phyloP scores from a whole-genome alignment of 1,284 basidiomycete species.

The Malassezia obtusa region DNA sequence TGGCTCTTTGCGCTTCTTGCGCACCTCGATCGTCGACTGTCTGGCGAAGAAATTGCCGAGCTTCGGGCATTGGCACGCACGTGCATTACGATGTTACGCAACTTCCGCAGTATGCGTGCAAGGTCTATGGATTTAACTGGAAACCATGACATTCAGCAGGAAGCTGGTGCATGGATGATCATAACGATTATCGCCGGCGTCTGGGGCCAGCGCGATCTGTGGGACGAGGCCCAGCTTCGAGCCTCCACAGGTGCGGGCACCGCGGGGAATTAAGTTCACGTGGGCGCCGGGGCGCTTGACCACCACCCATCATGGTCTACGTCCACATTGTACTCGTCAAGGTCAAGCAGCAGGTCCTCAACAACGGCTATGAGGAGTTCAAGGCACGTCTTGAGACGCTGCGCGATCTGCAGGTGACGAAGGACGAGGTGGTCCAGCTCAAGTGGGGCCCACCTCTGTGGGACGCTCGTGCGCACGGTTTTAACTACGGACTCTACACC shows the following conservation, averaged over 20 bases:
- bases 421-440: conserved; percentile 26
- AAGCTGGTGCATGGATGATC: conserved; percentile 71
- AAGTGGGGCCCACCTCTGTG: conserved; percentile 35
- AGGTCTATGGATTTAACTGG: not conserved
- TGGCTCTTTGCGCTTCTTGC: conserved; percentile 77
- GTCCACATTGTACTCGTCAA: conserved; percentile 39
- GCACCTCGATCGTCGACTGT: conserved; percentile 62
- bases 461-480: conserved; percentile 31
- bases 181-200: conserved; percentile 62
- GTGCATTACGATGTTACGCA: conserved; percentile 56
- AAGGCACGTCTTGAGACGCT: conserved; percentile 31
- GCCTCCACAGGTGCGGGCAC: not conserved
- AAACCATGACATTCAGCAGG: conserved; percentile 25
- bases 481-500: conserved; percentile 37
- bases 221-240: conserved; percentile 57
- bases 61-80: conserved; percentile 68
- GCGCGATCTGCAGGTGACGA: conserved; percentile 26
- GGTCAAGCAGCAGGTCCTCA: conserved; percentile 33
- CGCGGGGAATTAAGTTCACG: not conserved
- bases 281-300: not conserved
- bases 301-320: conserved; percentile 21
- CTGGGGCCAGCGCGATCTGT: conserved; percentile 79
- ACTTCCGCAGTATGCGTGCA: not conserved
- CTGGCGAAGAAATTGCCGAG: conserved; percentile 66
- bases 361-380: conserved; percentile 37